Percentiles rank a stretch among this genome's conserved stretches.
These are phyloP conservation scores for Epichloe typhina DNA, from an alignment of 2,329 filamentous ascomycete genomes.

Conservation along the genomic window DNA sequence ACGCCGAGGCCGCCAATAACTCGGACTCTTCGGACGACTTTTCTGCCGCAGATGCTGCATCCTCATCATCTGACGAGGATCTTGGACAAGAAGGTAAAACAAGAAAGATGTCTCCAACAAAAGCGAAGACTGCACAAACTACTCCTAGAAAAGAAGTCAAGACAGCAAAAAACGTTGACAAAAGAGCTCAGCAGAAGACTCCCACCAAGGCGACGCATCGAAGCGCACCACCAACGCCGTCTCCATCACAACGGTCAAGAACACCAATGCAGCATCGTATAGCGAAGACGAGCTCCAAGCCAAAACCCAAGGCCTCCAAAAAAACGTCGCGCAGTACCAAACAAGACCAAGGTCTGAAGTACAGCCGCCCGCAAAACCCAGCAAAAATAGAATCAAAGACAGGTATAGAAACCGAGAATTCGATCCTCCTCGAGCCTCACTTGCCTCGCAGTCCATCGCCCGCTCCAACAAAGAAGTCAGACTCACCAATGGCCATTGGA, in stretches of 20 bases:
- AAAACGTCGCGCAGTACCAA: background rate
- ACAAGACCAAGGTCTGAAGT: background rate
- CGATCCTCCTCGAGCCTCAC: background rate
- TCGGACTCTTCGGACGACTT: constrained; percentile 23
- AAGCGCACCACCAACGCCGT: background rate
- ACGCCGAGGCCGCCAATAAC: constrained; percentile 14
- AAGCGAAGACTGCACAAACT: constrained; percentile 11
- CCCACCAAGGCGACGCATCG: background rate
- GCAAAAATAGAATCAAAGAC: background rate
- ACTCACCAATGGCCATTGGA: background rate
- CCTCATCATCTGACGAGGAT: constrained; percentile 17
- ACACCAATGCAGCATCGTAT: background rate
- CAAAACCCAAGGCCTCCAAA: background rate
- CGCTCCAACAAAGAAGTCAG: too few relatives aligned
- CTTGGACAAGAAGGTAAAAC: constrained; percentile 22
- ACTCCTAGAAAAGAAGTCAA: constrained; percentile 15
- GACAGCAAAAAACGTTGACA: constrained; percentile 20
- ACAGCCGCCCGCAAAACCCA: background rate
- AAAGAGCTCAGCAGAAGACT: constrained; percentile 6
- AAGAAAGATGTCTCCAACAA: constrained; percentile 14
- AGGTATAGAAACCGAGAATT: background rate
- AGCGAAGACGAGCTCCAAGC: constrained; percentile 1
- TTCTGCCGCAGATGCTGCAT: constrained; percentile 16
- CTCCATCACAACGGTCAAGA: background rate
- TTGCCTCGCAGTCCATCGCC: background rate